Evolutionary conservation across 2,329 filamentous ascomycete species (phyloP).

Genomic region (Apiospora pterosperma): DNA sequence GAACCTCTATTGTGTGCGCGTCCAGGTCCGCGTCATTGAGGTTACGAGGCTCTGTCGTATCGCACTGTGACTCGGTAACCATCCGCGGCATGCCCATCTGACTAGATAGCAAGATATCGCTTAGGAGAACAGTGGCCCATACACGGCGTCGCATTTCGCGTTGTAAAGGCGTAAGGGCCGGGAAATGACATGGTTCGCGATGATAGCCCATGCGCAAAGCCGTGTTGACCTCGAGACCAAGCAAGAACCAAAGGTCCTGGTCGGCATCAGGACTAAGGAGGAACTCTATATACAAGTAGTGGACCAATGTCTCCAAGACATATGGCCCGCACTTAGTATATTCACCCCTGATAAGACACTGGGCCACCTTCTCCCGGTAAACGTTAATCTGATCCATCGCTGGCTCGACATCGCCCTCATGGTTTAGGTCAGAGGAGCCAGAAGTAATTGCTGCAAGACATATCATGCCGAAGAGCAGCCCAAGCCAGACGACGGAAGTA

Average conservation of each 20-base stretch:
- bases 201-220: conserved; percentile 40
- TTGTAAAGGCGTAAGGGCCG: conserved; percentile 36
- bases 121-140: conserved; percentile 37
- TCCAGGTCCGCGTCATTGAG: conserved; percentile 41
- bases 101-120: conserved; percentile 38
- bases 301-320: conserved; percentile 35
- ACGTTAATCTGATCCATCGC: conserved; percentile 16
- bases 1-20: conserved; percentile 28
- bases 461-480: conserved; percentile 43
- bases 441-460: conserved; percentile 29
- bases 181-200: conserved; percentile 38
- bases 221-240: conserved; percentile 26
- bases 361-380: conserved; percentile 28
- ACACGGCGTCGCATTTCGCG: conserved; percentile 42
- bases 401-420: conserved; percentile 21
- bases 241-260: conserved; percentile 31
- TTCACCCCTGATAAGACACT: conserved; percentile 33
- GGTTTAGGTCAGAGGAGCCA: conserved; percentile 13
- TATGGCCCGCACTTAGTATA: conserved; percentile 42
- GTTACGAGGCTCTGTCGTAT: conserved; percentile 40
- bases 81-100: conserved; percentile 42
- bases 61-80: conserved; percentile 29
- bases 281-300: conserved; percentile 31
- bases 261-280: conserved; percentile 26
- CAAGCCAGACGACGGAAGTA: conserved; percentile 41